phyloP scores from a whole-genome alignment of 106 monocot species.

The Phalaenopsis aphrodite region DNA sequence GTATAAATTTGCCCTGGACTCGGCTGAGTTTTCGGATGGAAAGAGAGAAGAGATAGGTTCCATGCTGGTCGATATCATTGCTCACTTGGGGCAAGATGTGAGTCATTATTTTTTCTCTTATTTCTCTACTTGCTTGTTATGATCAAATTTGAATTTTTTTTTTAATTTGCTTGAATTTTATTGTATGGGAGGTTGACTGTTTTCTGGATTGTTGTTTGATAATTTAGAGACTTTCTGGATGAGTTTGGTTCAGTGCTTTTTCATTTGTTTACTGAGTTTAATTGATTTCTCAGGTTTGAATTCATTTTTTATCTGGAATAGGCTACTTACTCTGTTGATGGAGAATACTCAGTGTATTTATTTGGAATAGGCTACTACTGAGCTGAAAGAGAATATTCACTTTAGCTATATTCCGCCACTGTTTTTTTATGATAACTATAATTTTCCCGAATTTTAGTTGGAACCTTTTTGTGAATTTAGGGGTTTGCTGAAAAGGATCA shows the following conservation, averaged over 20 bases:
- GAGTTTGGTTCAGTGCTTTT: neutral
- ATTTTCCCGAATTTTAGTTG: neutral
- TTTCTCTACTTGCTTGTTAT: neutral
- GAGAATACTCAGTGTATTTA: too few relatives aligned
- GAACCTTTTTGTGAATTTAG: too few relatives aligned
- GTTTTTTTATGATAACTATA: neutral
- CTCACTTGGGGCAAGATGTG: conserved; percentile 86
- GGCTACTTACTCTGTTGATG: too few relatives aligned
- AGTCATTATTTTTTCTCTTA: conserved; percentile 19
- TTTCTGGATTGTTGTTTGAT: neutral
- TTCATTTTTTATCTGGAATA: neutral
- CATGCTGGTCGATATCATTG: conserved; percentile 59
- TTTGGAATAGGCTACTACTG: neutral
- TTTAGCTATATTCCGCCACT: neutral
- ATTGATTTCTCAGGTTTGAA: neutral
- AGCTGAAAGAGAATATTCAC: too few relatives aligned
- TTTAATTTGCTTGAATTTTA: too few relatives aligned
- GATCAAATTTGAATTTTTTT: neutral
- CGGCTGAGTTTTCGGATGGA: conserved; percentile 39
- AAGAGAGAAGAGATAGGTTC: conserved; percentile 53
- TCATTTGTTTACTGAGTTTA: neutral
- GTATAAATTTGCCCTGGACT: conserved; percentile 63
- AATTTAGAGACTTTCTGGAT: neutral
- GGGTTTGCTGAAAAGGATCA: too few relatives aligned
- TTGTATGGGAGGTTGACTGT: too few relatives aligned